These are phyloP conservation scores for Arthrobotrys iridis DNA, from an alignment of 2,329 filamentous ascomycete genomes.

Conservation along the genomic window DNA sequence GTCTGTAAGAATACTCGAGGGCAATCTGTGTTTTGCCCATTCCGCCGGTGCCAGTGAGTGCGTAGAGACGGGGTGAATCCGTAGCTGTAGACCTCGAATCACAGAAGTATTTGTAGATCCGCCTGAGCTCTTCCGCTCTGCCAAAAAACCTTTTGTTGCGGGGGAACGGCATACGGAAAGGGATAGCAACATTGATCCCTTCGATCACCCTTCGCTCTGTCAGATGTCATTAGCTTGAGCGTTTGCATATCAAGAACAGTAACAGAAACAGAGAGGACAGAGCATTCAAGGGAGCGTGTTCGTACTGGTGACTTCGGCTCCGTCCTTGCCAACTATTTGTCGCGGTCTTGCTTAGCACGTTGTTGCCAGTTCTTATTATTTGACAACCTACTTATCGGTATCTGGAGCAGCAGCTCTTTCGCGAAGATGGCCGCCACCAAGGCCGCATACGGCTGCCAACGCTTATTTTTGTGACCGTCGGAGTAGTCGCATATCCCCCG, in stretches of 20 bases:
- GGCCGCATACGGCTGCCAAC: neutral
- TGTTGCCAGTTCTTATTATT: too few relatives aligned
- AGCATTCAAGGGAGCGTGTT: too few relatives aligned
- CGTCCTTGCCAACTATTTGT: too few relatives aligned
- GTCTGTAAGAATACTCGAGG: constrained; percentile 54
- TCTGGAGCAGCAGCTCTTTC: neutral
- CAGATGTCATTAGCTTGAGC: too few relatives aligned
- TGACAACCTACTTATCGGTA: neutral
- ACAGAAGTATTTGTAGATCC: neutral
- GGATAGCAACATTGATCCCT: neutral
- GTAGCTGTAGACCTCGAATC: neutral
- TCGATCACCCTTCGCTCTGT: neutral
- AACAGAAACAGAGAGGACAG: too few relatives aligned
- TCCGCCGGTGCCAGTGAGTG: constrained; percentile 18
- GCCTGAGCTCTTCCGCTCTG: neutral
- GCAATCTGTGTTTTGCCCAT: constrained; percentile 57
- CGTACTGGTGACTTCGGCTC: too few relatives aligned
- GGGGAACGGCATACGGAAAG: constrained; percentile 2
- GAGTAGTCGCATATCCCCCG: constrained; percentile 11
- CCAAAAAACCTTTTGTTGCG: constrained; percentile 16
- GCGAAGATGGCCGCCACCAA: neutral
- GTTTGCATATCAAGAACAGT: too few relatives aligned
- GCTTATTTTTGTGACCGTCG: constrained; percentile 2
- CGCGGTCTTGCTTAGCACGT: too few relatives aligned
- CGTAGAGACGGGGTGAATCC: neutral